Base-by-base conservation (phyloP, 2,329 filamentous ascomycete species). In the Aureobasidium pullulans region DNA sequence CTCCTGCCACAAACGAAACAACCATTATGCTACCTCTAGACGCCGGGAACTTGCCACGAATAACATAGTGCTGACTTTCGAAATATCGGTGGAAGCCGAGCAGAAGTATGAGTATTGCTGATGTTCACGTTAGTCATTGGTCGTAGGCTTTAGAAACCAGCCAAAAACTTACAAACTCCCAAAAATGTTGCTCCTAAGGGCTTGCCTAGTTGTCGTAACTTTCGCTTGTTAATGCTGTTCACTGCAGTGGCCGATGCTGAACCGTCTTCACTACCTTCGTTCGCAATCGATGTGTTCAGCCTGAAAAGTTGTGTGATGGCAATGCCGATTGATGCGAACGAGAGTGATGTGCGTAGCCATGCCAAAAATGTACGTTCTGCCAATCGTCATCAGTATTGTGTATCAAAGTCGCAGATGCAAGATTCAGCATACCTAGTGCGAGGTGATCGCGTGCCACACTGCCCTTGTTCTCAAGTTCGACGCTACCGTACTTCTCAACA, bases 391-490 rank as follows among this genome's bases (percentile, higher is more conserved):
- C 19, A 57, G 43, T 40, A 2, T 9, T 1, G 6, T 3, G 9
- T 11, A 7, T 29, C 7, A 4, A 8, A 4, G 5, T 16, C n/a
- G 1, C 1, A 15, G 7, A 9, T 11, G 5, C 29, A 15, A 11
- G 23, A 28, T 28, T 7, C 32, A 29, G 62, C 75, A 48, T 73
- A 92, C 88, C 88, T 50, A 94, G 75, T 23, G 89, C 89, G 59
- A 94, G 76, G 75, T 94, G 89, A 72, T 94, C 89, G 67, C 89
- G 79, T 10, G 89, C 89, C 40, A 93, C 89, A 69, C 86, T 90
- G 40, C 89, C 89, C 73, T 90, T 93, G 69, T 94, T 94, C 72
- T 94, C 89, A 62, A 94, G 73, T 76, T 93, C 89, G 54, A 94
- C 80, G 61, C 78, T 81, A 16, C 84, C 84, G 64, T 84, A 86